Base-by-base conservation (phyloP, 371 early-diverging fungal species). In the Mucor lusitanicus region DNA sequence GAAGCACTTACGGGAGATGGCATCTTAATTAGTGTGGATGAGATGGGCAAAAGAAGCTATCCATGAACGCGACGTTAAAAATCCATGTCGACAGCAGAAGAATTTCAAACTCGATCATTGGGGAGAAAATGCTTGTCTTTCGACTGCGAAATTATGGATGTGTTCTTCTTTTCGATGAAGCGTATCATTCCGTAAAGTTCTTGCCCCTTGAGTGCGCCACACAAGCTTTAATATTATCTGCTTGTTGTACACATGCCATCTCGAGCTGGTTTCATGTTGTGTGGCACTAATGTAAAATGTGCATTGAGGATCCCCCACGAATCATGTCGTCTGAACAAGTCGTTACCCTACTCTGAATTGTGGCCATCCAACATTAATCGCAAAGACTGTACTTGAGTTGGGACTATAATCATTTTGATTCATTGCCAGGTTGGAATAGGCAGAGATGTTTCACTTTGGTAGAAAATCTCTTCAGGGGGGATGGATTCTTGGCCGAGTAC, bases 1-100 rank as follows among this genome's bases (percentile, higher is more conserved):
- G 19, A 42, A 6, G n/a, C 40, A 65, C 65, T 46, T 62, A 70
- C 70, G 19, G 57, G 39, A 57, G 70, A 70, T 40, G 65, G 65
- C 70, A 70, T 70, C 28, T 21, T 63, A 13, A 21, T 35, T 35
- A 55, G 9, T 19, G 46, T 9, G 8, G 21, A 46, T 46, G 46
- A 19, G 9, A 21, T n/a, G 19, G 15, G 40, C 40, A 46, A 46
- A 46, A 46, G n/a, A 21, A 21, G 21, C 40, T 17, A 40, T 17
- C 13, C 1, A 17, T 40, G 21, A 21, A 46, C 46, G 46, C 46
- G 46, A 46, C 46, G 8, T 17, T 17, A 17, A 46, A 46, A 46
- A 46, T 19, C 21, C 3, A 21, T 21, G 21, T 21, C 21, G 21
- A 8, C 46, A 46, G 8, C 44, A 44, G 19, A n/a, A n/a, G 30